Conservation (phyloP, 306 rosid genomes). For the Casuarina cunninghamiana region DNA sequence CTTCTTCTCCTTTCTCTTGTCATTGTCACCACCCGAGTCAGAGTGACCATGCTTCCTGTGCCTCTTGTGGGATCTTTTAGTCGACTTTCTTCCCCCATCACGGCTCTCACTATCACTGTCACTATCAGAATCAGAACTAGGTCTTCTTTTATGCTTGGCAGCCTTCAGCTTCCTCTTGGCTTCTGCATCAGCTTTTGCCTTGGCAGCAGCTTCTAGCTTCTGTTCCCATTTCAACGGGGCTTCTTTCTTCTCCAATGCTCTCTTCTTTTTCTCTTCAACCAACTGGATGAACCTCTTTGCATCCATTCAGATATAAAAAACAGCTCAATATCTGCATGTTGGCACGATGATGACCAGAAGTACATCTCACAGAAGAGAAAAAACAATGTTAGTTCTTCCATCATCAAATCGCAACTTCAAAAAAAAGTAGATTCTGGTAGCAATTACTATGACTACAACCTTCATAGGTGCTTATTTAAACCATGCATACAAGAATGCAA, state of each 20-base stretch:
- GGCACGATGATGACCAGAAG: conserved; percentile 85
- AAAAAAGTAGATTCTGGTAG: not conserved
- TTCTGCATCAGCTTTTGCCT: conserved; percentile 75
- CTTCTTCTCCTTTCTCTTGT: conserved; percentile 60
- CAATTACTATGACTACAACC: not conserved
- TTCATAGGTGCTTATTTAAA: too few relatives aligned
- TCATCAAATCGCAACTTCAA: conserved; percentile 20
- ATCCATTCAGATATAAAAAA: conserved; percentile 70
- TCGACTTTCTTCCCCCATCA: conserved; percentile 45
- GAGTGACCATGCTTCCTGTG: conserved; percentile 59
- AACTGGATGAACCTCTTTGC: conserved; percentile 78
- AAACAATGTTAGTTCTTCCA: conserved; percentile 76
- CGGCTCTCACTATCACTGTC: conserved; percentile 50
- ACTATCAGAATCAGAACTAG: conserved; percentile 44
- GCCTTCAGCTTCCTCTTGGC: conserved; percentile 66
- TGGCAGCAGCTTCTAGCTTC: conserved; percentile 83
- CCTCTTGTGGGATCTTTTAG: conserved; percentile 65
- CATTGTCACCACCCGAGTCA: conserved; percentile 57
- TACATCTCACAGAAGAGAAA: conserved; percentile 99
- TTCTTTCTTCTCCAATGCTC: conserved; percentile 86
- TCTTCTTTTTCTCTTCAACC: conserved; percentile 92
- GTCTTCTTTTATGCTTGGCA: conserved; percentile 62
- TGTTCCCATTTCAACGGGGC: conserved; percentile 98
- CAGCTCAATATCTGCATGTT: conserved; percentile 78
- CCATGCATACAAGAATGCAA: too few relatives aligned